Conservation (phyloP, 495 filamentous ascomycete species). For the Oidiodendron maius region DNA sequence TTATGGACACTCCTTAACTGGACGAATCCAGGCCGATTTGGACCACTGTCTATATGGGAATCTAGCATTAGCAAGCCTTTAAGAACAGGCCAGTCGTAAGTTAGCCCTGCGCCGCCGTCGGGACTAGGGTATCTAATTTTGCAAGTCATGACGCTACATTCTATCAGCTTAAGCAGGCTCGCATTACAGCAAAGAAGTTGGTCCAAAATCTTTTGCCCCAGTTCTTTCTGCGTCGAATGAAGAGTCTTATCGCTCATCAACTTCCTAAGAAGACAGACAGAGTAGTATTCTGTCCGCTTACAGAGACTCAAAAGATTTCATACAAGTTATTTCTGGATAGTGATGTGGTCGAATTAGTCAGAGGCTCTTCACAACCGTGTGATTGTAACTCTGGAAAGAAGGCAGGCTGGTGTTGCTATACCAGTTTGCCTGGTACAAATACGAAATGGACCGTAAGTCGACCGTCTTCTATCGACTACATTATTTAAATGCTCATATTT, state of each 20-base stretch:
- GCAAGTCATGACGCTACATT: constrained; percentile 77
- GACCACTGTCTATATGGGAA: constrained; percentile 74
- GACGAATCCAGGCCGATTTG: constrained; percentile 87
- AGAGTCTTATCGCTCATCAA: constrained; percentile 85
- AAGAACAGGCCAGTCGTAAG: constrained; percentile 68
- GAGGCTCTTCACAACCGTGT: constrained; percentile 58
- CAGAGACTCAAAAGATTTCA: constrained; percentile 72
- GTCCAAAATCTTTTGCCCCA: constrained; percentile 83
- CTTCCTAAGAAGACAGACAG: constrained; percentile 93
- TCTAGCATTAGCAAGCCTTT: constrained; percentile 70
- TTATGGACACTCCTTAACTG: constrained; percentile 96
- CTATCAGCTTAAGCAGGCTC: constrained; percentile 71
- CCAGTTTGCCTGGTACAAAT: constrained; percentile 46
- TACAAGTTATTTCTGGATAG: constrained; percentile 78
- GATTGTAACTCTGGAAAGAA: constrained; percentile 65
- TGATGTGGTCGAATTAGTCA: constrained; percentile 65
- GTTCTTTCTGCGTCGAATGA: constrained; percentile 92
- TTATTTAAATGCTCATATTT: background rate
- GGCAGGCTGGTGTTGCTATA: constrained; percentile 77
- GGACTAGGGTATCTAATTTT: too few species aligned
- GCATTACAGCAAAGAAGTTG: constrained; percentile 78
- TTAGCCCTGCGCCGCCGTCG: background rate
- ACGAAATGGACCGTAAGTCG: constrained; percentile 54
- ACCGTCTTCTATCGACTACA: too few species aligned
- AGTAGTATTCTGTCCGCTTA: constrained; percentile 86